A percentile compares a stretch with the other conserved stretches of the same genome.
Conservation (phyloP, 495 filamentous ascomycete species). For the Platismatia glauca region DNA sequence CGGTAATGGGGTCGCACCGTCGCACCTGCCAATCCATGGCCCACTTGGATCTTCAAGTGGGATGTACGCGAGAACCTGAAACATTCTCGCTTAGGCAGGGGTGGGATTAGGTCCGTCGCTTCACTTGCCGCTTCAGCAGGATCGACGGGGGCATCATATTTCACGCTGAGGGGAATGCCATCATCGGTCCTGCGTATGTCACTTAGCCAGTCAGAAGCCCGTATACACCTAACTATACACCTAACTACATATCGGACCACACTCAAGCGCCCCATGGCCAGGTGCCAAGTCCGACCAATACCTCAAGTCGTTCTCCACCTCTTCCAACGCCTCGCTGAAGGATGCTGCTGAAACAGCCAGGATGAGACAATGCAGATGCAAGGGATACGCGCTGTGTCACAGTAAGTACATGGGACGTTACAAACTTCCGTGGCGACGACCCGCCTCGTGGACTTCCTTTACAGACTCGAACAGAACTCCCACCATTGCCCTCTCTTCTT, state of each 20-base stretch:
- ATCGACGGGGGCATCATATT: background rate
- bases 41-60: conserved; percentile 4
- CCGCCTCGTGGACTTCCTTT: conserved; percentile 22
- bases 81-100: conserved; percentile 14
- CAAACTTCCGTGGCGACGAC: conserved; percentile 7
- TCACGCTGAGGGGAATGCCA: too few species aligned
- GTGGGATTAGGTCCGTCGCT: background rate
- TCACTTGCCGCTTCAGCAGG: background rate
- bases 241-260: too few species aligned
- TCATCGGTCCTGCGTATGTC: too few species aligned
- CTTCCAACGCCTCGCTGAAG: conserved; percentile 4
- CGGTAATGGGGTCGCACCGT: background rate
- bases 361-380: conserved; percentile 9
- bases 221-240: too few species aligned
- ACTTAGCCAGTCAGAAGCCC: too few species aligned
- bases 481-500: conserved; percentile 22
- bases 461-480: conserved; percentile 22
- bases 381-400: conserved; percentile 4
- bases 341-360: conserved; percentile 4
- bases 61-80: conserved; percentile 7
- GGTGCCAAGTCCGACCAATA: background rate
- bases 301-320: background rate
- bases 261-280: background rate
- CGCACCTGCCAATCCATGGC: background rate
- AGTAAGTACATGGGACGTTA: background rate